Conservation (phyloP, 2,329 filamentous ascomycete genomes). For the Apiospora saccharicola region DNA sequence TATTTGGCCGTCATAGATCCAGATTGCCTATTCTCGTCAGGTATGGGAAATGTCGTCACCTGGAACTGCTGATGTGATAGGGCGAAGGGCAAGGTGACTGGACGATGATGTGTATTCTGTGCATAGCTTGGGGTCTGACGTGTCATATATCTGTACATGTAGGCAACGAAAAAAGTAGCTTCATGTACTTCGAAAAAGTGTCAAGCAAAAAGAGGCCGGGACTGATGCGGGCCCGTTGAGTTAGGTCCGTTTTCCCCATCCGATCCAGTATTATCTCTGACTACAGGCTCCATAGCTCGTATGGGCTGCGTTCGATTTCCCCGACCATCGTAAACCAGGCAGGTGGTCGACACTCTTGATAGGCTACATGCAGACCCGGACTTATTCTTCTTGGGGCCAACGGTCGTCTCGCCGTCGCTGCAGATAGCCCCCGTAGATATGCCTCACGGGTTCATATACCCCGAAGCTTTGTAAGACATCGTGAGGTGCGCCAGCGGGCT, state of each 20-base stretch:
- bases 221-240: neutral
- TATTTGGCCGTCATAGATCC: slow-evolving; percentile 10
- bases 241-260: neutral
- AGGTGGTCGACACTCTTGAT: neutral
- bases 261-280: neutral
- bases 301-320: neutral
- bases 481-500: neutral
- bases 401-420: neutral
- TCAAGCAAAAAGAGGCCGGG: neutral
- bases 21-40: neutral
- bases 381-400: neutral
- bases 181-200: neutral
- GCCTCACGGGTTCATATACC: neutral
- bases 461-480: neutral
- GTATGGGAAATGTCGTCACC: neutral
- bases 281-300: neutral
- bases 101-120: neutral
- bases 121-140: slow-evolving; percentile 20
- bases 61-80: slow-evolving; percentile 1
- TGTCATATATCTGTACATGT: slow-evolving; percentile 8
- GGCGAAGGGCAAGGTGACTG: neutral
- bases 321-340: neutral
- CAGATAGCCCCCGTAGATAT: neutral
- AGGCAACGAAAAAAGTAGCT: neutral
- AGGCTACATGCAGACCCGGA: neutral